Evolutionary conservation across 257 asterid genomes (phyloP).

Genomic region (Hygrophila difformis): DNA sequence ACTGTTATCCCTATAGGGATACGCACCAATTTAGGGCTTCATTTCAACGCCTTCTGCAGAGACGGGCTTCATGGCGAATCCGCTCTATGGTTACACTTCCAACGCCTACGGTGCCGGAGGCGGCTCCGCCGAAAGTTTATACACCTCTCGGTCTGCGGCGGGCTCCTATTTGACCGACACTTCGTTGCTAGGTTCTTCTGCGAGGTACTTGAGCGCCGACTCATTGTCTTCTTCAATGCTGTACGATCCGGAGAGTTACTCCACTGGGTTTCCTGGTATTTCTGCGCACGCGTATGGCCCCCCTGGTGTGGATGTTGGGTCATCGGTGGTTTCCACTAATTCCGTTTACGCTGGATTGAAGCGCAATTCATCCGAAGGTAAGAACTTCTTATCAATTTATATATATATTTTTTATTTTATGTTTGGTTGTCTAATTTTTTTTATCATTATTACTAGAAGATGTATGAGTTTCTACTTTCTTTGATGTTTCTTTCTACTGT

Average conservation of each 20-base stretch:
- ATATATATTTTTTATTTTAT: background rate
- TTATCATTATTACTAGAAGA: background rate
- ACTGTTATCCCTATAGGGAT: too few relatives aligned
- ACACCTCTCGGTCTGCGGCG: conserved; percentile 37
- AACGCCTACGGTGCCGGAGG: conserved; percentile 31
- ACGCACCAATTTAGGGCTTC: conserved; percentile 23
- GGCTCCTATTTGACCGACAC: conserved; percentile 38
- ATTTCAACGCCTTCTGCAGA: background rate
- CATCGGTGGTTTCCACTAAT: conserved; percentile 30
- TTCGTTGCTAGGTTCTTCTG: conserved; percentile 38
- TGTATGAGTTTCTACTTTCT: too few relatives aligned
- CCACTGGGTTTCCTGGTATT: conserved; percentile 38
- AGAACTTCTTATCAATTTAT: conserved; percentile 10
- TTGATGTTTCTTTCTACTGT: too few relatives aligned
- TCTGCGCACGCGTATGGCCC: conserved; percentile 50
- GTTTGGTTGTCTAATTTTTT: background rate
- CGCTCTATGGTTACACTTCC: conserved; percentile 43
- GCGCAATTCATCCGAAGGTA: conserved; percentile 72
- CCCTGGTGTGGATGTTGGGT: conserved; percentile 63
- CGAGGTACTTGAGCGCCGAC: conserved; percentile 47
- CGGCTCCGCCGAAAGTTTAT: conserved; percentile 25
- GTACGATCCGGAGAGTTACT: conserved; percentile 37
- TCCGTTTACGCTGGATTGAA: conserved; percentile 50
- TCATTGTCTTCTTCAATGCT: conserved; percentile 40
- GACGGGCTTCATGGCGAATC: conserved; percentile 43